Conservation (phyloP, 176 grass and related monocot genomes). For the Bolboschoenus planiculmis region DNA sequence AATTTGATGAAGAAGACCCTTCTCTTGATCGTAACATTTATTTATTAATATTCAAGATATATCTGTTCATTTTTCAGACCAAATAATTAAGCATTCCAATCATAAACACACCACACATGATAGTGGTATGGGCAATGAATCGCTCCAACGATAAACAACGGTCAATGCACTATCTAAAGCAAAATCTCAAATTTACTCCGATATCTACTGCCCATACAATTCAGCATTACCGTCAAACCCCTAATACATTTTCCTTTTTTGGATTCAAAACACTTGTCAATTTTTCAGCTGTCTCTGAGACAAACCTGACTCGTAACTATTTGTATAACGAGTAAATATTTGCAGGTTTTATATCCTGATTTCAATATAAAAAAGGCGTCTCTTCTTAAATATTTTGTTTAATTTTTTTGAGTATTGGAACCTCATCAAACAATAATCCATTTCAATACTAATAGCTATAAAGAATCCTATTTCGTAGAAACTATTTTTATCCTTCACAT, state of each 20-base stretch:
- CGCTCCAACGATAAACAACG: no score
- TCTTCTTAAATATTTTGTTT: no score
- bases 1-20: no score
- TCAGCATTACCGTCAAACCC: background rate
- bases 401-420: background rate
- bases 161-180: no score
- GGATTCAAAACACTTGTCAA: background rate
- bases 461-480: background rate
- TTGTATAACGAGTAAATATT: background rate
- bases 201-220: background rate
- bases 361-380: no score
- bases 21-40: no score
- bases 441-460: background rate
- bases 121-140: no score
- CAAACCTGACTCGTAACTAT: background rate
- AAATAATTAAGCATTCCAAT: background rate
- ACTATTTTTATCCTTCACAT: background rate
- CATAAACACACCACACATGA: no score
- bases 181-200: background rate
- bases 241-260: background rate
- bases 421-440: background rate
- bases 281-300: background rate
- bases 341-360: background rate
- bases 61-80: no score
- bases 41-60: no score